phyloP scores from a whole-genome alignment of 2,329 filamentous ascomycete species.

The Xylaria multiplex region DNA sequence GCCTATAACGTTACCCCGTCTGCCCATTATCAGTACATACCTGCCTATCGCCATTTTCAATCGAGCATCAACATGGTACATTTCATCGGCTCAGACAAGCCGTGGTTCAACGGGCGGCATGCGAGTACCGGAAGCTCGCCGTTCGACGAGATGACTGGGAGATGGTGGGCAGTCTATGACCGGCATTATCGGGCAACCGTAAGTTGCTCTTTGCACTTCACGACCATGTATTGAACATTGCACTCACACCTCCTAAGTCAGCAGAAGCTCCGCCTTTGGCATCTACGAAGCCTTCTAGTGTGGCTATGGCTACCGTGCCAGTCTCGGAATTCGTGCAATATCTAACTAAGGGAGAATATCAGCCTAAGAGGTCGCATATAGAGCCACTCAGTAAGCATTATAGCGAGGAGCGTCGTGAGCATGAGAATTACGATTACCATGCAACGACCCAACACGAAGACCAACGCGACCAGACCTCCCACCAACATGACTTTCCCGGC shows the following conservation, averaged over 20 bases:
- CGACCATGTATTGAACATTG: slow-evolving; percentile 20
- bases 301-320: slow-evolving; percentile 8
- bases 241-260: slow-evolving; percentile 41
- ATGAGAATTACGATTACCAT: slow-evolving; percentile 32
- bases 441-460: slow-evolving; percentile 37
- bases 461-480: slow-evolving; percentile 18
- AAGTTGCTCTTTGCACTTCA: slow-evolving; percentile 39
- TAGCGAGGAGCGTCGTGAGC: slow-evolving; percentile 42
- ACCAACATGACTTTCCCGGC: slow-evolving; percentile 33
- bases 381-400: slow-evolving; percentile 50
- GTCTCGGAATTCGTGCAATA: slow-evolving; percentile 59
- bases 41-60: slow-evolving; percentile 93
- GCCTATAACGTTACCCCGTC: slow-evolving; percentile 97
- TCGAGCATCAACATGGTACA: slow-evolving; percentile 89
- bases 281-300: slow-evolving; percentile 12
- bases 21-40: slow-evolving; percentile 96
- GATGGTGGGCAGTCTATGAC: slow-evolving; percentile 97
- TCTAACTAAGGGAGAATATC: slow-evolving; percentile 65
- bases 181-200: slow-evolving; percentile 75
- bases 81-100: slow-evolving; percentile 92
- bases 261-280: slow-evolving; percentile 22
- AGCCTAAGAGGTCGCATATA: slow-evolving; percentile 46
- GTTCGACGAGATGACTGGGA: slow-evolving; percentile 83
- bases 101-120: slow-evolving; percentile 77
- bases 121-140: slow-evolving; percentile 66